phyloP scores from a whole-genome alignment of 257 asterid genomes.

The Nemophila menziesii region DNA sequence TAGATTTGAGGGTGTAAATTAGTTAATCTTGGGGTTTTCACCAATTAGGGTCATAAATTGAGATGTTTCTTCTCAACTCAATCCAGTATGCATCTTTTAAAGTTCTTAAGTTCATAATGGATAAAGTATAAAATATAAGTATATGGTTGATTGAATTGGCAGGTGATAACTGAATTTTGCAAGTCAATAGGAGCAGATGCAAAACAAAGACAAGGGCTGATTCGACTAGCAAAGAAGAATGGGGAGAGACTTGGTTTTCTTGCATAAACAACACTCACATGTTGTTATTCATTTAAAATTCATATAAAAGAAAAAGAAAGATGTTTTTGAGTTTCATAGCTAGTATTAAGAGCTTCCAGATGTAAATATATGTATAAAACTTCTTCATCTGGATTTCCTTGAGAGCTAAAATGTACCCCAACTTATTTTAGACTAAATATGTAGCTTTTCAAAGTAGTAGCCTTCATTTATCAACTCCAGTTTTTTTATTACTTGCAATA shows the following conservation, averaged over 20 bases:
- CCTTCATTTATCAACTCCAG: no score
- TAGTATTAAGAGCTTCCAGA: background rate
- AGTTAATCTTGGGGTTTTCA: no score
- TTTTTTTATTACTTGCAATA: no score
- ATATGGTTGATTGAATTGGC: conserved; percentile 12
- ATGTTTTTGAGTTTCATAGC: background rate
- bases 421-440: background rate
- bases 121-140: no score
- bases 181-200: conserved; percentile 88
- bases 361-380: background rate
- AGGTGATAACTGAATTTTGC: conserved; percentile 93
- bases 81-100: no score
- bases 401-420: background rate
- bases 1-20: no score
- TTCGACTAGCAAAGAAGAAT: conserved; percentile 83
- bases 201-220: conserved; percentile 79
- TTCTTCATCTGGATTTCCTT: background rate
- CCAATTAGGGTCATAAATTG: no score
- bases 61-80: no score
- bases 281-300: background rate
- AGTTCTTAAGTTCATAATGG: no score
- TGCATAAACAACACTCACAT: conserved; percentile 26
- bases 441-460: background rate
- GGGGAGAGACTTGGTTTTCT: conserved; percentile 85
- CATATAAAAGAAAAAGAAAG: background rate